Conservation (phyloP, 345 rosid species). For the Eucalyptus tenuipes region DNA sequence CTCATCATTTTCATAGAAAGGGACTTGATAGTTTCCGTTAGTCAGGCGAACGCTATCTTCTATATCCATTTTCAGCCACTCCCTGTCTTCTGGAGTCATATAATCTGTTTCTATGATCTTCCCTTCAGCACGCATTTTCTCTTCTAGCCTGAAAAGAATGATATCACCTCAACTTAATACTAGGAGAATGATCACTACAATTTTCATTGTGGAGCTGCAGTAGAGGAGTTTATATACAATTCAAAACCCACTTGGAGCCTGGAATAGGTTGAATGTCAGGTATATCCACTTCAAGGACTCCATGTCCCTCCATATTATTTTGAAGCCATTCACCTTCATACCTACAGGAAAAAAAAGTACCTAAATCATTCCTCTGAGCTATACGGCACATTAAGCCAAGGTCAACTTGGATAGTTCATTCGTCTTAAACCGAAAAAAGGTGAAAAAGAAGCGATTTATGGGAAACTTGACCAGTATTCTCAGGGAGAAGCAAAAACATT, state of each 20-base stretch:
- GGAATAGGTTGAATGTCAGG: slow-evolving; percentile 89
- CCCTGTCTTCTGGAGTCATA: slow-evolving; percentile 77
- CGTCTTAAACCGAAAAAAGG: neutral
- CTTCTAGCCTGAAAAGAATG: slow-evolving; percentile 63
- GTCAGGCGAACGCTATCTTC: slow-evolving; percentile 59
- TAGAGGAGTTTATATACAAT: neutral
- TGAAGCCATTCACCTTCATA: slow-evolving; percentile 98
- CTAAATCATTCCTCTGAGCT: neutral
- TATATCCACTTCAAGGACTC: slow-evolving; percentile 83
- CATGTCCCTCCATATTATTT: slow-evolving; percentile 83
- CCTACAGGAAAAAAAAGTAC: slow-evolving; percentile 17
- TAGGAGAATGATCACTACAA: neutral
- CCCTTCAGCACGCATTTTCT: slow-evolving; percentile 87
- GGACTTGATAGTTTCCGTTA: slow-evolving; percentile 38
- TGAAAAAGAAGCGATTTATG: neutral
- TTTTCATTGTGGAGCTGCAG: neutral
- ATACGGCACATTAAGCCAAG: neutral
- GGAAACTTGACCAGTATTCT: neutral
- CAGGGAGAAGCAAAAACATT: neutral
- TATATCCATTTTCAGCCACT: slow-evolving; percentile 94
- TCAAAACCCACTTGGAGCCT: slow-evolving; percentile 69
- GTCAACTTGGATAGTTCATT: neutral
- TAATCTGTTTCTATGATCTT: slow-evolving; percentile 61
- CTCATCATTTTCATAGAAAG: slow-evolving; percentile 63
- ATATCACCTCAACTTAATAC: neutral